phyloP scores from a whole-genome alignment of 2,329 filamentous ascomycete species.

The Coniochaeta sp. region DNA sequence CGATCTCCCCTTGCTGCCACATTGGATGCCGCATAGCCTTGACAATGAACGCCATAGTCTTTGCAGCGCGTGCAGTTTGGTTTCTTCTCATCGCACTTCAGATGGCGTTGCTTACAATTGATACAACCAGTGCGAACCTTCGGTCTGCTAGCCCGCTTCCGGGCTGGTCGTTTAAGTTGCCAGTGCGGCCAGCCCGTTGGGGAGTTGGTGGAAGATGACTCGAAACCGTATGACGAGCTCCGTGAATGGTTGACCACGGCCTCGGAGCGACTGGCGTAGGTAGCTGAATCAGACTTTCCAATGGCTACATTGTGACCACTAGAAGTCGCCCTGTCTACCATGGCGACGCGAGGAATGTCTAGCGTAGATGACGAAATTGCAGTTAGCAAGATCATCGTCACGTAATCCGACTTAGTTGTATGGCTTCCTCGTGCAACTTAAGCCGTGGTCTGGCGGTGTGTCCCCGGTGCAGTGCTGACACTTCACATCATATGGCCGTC shows the following conservation, averaged over 20 bases:
- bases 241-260: background rate
- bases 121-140: constrained; percentile 17
- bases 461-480: background rate
- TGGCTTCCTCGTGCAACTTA: background rate
- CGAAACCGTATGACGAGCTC: background rate
- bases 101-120: constrained; percentile 20
- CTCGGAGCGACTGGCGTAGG: background rate
- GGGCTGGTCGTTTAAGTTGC: background rate
- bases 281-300: background rate
- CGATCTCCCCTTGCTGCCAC: constrained; percentile 10
- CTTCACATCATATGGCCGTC: background rate
- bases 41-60: constrained; percentile 19
- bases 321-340: background rate
- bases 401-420: background rate
- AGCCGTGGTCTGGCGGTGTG: background rate
- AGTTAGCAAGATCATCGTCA: background rate
- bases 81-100: constrained; percentile 20
- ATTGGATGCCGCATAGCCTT: constrained; percentile 20
- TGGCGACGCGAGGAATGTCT: background rate
- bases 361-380: background rate
- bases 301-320: background rate
- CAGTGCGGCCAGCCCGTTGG: background rate
- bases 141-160: constrained; percentile 17
- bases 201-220: background rate
- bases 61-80: constrained; percentile 20